Percentiles rank a stretch among this genome's conserved stretches.
Evolutionary conservation across 495 filamentous ascomycete species (phyloP).

Genomic region (Aspergillus baeticus): DNA sequence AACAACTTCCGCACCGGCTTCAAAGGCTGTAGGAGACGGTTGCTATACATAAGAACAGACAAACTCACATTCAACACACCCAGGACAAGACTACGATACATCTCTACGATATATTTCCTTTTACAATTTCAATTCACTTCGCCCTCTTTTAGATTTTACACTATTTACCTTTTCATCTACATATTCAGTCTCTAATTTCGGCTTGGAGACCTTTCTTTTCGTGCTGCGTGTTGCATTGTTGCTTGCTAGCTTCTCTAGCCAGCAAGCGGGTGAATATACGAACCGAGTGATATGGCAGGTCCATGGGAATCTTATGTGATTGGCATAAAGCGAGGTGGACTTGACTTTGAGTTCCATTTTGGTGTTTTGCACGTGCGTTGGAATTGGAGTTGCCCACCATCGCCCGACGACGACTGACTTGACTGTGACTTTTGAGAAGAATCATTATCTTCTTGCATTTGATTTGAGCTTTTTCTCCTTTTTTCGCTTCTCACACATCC

Average conservation of each 20-base stretch:
- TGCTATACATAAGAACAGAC: not conserved
- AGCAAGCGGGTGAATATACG: not conserved
- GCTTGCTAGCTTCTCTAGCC: no score
- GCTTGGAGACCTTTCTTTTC: no score
- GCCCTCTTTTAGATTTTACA: not conserved
- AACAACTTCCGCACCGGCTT: no score
- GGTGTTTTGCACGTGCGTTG: not conserved
- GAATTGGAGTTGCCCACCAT: not conserved
- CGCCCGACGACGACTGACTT: not conserved
- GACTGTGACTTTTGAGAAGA: not conserved
- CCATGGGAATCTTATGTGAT: not conserved
- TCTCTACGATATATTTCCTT: not conserved
- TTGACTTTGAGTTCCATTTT: no score
- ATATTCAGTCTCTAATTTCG: not conserved
- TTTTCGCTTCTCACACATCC: not conserved
- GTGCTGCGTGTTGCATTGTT: no score
- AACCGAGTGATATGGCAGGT: constrained; percentile 4
- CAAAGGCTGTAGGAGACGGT: not conserved
- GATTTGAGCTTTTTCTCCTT: not conserved
- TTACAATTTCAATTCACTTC: not conserved
- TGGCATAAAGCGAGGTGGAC: no score
- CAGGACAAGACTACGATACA: not conserved
- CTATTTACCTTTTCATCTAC: not conserved
- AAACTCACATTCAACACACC: no score
- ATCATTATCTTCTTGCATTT: not conserved